A percentile compares a stretch with the other conserved stretches of the same genome.
These are phyloP conservation scores for Dendrocalamus latiflorus DNA, from an alignment of 202 grass and related monocot species.

Conservation along the genomic window DNA sequence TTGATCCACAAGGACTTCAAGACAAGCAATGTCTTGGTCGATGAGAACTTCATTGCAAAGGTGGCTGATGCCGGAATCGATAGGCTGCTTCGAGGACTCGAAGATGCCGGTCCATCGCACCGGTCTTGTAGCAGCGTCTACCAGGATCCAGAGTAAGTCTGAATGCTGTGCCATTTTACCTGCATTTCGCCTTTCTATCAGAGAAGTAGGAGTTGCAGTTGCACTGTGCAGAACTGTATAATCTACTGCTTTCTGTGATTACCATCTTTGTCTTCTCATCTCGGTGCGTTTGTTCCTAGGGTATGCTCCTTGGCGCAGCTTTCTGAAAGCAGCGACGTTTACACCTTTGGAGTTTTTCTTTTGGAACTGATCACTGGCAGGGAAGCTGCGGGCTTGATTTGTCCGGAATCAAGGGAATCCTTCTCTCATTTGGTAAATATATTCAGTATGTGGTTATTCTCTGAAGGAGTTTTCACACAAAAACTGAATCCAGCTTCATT, in stretches of 20 bases:
- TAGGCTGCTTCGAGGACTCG: constrained; percentile 45
- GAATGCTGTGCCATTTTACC: not conserved
- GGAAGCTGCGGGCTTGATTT: constrained; percentile 34
- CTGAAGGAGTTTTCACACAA: not conserved
- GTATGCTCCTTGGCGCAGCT: constrained; percentile 32
- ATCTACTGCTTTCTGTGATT: not conserved
- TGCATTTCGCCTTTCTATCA: not conserved
- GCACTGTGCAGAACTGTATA: not conserved
- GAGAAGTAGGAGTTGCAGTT: not conserved
- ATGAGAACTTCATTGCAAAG: constrained; percentile 97
- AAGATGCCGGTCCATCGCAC: constrained; percentile 23
- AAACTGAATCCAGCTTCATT: not conserved
- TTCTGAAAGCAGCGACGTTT: constrained; percentile 78
- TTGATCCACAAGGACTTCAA: constrained; percentile 81
- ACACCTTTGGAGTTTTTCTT: constrained; percentile 86
- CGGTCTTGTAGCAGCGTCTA: constrained; percentile 22
- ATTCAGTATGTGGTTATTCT: not conserved
- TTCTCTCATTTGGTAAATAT: constrained; percentile 56
- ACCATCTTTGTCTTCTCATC: not conserved
- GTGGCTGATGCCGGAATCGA: constrained; percentile 69
- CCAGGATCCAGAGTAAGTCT: constrained; percentile 65
- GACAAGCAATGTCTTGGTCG: constrained; percentile 84
- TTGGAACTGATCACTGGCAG: constrained; percentile 80
- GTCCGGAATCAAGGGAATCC: constrained; percentile 37
- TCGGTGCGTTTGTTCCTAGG: constrained; percentile 13